phyloP scores from a whole-genome alignment of 306 rosid genomes.

The Quercus parvula region DNA sequence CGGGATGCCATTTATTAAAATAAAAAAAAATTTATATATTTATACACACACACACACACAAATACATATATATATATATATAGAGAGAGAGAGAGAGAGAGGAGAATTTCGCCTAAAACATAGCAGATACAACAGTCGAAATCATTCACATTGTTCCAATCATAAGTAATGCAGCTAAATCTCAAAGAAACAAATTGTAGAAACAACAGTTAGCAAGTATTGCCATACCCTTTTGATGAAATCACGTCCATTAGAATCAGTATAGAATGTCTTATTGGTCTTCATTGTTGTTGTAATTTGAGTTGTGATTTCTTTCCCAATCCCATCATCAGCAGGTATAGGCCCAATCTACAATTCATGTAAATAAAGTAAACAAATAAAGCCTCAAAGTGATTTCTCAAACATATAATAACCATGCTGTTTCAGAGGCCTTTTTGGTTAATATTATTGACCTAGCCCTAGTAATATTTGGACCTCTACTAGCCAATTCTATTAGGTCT shows the following conservation, averaged over 20 bases:
- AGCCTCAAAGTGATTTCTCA: background rate
- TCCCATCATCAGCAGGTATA: slow-evolving; percentile 72
- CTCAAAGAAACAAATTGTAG: background rate
- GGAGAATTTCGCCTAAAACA: background rate
- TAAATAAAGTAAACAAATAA: background rate
- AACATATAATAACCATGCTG: background rate
- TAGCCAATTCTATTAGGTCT: too few species aligned
- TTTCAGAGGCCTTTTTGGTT: too few species aligned
- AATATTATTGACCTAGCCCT: too few species aligned
- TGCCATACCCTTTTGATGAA: slow-evolving; percentile 71
- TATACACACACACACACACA: too few species aligned
- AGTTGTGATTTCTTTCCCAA: slow-evolving; percentile 78
- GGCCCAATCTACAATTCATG: slow-evolving; percentile 73
- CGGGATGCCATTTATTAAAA: too few species aligned
- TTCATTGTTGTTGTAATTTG: slow-evolving; percentile 57
- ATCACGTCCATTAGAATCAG: slow-evolving; percentile 95
- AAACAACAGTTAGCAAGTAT: background rate
- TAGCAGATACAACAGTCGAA: background rate
- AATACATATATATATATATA: too few species aligned
- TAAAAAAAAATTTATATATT: too few species aligned
- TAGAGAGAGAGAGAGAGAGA: too few species aligned
- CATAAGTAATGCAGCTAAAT: background rate
- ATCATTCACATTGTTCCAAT: background rate
- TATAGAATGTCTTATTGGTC: slow-evolving; percentile 75
- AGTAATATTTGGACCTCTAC: too few species aligned